These are phyloP conservation scores for Fusarium praegraminearum DNA, from an alignment of 2,329 filamentous ascomycete genomes.

Conservation along the genomic window DNA sequence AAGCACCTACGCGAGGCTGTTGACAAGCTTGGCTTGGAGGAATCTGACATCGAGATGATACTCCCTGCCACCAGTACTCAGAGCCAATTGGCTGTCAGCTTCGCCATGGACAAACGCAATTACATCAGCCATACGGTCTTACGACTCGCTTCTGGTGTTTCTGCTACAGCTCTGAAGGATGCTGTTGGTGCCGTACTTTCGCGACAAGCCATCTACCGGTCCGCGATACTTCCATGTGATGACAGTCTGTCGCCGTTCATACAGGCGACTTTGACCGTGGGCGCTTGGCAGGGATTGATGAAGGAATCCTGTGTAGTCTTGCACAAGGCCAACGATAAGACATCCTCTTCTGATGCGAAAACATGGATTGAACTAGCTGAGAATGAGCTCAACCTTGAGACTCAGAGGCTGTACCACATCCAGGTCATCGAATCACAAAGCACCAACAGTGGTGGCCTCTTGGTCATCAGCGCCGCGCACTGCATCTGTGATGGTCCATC, in stretches of 20 bases:
- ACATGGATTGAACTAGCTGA: not conserved
- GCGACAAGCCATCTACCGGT: conserved; percentile 21
- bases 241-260: conserved; percentile 12
- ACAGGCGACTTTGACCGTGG: not conserved
- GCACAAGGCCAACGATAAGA: rapidly evolving
- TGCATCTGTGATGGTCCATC: conserved; percentile 30
- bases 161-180: not conserved
- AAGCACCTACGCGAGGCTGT: not conserved
- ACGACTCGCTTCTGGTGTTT: not conserved
- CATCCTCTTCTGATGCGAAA: not conserved
- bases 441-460: not conserved
- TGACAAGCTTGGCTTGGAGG: not conserved
- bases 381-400: not conserved
- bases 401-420: not conserved
- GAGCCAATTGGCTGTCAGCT: conserved; percentile 26
- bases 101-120: conserved; percentile 21
- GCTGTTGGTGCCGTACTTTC: not conserved
- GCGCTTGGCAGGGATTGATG: not conserved
- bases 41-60: conserved; percentile 2
- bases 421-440: conserved; percentile 1
- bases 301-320: not conserved
- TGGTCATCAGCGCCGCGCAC: conserved; percentile 20
- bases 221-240: conserved; percentile 9
- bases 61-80: conserved; percentile 22
- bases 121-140: conserved; percentile 25